A percentile compares a stretch with the other conserved stretches of the same genome.
Evolutionary conservation across 768 basidiomycete species (phyloP).

Genomic region (Royoungia palumana): DNA sequence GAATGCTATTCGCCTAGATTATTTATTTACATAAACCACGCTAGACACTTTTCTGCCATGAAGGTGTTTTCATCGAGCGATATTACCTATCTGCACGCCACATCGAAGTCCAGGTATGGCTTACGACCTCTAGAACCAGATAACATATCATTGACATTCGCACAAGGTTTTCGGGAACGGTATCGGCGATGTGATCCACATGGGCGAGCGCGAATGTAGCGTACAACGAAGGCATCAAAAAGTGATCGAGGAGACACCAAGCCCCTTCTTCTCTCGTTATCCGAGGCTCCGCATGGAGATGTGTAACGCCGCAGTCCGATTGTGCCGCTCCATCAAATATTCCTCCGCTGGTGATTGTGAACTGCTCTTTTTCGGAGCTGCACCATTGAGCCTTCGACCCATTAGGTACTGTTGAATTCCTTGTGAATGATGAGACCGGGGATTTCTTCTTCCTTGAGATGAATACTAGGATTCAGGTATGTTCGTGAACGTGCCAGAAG

Average conservation of each 20-base stretch:
- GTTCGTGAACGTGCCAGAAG: not conserved
- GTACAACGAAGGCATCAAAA: constrained; percentile 71
- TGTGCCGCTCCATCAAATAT: constrained; percentile 51
- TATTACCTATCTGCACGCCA: constrained; percentile 57
- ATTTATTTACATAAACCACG: not conserved
- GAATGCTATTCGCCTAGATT: not conserved
- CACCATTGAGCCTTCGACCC: not conserved
- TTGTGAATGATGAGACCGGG: constrained; percentile 51
- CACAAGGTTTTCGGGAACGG: constrained; percentile 68
- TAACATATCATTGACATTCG: constrained; percentile 3
- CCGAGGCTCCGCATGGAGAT: constrained; percentile 45
- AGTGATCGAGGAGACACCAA: constrained; percentile 67
- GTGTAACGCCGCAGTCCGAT: constrained; percentile 49
- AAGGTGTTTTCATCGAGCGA: constrained; percentile 56
- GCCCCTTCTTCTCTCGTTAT: constrained; percentile 49
- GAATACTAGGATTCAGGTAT: constrained; percentile 63
- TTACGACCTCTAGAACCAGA: not conserved
- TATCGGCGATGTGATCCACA: constrained; percentile 51
- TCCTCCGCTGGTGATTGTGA: constrained; percentile 49
- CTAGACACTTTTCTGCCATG: constrained; percentile 47
- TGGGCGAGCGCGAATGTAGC: constrained; percentile 71
- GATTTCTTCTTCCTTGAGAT: constrained; percentile 69
- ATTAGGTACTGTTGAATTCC: constrained; percentile 66
- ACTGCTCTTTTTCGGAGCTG: not conserved
- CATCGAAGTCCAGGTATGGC: constrained; percentile 57